Evolutionary conservation across 345 rosid species (phyloP).

Genomic region (Rubroshorea leprosula): DNA sequence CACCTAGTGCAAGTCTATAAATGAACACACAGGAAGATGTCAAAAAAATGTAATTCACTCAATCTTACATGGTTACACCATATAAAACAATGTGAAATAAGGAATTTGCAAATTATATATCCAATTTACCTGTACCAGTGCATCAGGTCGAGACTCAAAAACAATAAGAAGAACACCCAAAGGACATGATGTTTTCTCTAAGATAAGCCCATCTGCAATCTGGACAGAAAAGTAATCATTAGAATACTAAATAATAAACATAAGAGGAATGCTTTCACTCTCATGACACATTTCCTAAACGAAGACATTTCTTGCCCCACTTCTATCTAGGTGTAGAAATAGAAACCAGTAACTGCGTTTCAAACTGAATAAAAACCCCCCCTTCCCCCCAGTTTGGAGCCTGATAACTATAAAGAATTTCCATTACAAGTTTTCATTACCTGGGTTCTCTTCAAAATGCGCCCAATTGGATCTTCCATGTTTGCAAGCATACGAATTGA

Average conservation of each 20-base stretch:
- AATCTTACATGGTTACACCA: slow-evolving; percentile 3
- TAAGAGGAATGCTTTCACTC: not conserved
- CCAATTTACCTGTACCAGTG: slow-evolving; percentile 78
- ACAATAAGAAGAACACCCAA: slow-evolving; percentile 94
- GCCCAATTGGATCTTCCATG: slow-evolving; percentile 94
- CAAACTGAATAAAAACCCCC: not conserved
- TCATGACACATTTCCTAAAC: not conserved
- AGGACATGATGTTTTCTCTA: slow-evolving; percentile 95
- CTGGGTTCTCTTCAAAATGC: slow-evolving; percentile 79
- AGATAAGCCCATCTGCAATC: slow-evolving; percentile 89
- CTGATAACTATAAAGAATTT: not conserved
- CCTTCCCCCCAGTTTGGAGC: not conserved
- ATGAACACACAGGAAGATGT: too few species aligned
- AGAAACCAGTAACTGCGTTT: not conserved
- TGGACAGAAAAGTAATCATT: slow-evolving; percentile 24
- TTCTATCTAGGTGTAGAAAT: slow-evolving; percentile 5
- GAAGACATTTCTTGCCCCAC: not conserved
- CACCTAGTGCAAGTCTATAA: too few species aligned
- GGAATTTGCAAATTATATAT: not conserved
- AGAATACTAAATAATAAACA: not conserved
- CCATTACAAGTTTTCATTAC: slow-evolving; percentile 30
- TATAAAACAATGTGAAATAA: not conserved
- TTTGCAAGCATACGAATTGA: slow-evolving; percentile 82
- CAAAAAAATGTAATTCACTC: too few species aligned
- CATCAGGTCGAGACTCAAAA: slow-evolving; percentile 97